A percentile compares a stretch with the other conserved stretches of the same genome.
Conservation (phyloP, 352 stramenopile genomes). For the Pythium dissimile region DNA sequence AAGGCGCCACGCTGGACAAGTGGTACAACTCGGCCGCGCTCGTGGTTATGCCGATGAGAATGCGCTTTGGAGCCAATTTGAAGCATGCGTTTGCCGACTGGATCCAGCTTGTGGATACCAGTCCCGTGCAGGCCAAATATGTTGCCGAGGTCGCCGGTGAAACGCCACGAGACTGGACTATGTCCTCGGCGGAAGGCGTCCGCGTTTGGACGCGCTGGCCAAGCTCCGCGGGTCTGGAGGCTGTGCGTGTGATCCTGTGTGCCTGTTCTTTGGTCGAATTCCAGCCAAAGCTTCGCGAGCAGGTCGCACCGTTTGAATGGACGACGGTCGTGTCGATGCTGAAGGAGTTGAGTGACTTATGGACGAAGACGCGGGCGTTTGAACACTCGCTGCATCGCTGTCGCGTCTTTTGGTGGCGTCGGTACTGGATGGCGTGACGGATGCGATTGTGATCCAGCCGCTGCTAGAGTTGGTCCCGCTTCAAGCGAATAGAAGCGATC, state of each 20-base stretch:
- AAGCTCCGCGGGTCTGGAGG: not conserved
- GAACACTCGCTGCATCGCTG: not conserved
- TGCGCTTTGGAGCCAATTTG: not conserved
- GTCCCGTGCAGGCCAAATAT: not conserved
- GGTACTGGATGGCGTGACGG: conserved; percentile 5
- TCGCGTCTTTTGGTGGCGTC: conserved; percentile 9
- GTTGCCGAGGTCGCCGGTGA: not conserved
- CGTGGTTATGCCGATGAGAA: conserved; percentile 4
- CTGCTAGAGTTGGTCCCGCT: too few relatives aligned
- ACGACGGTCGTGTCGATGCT: not conserved
- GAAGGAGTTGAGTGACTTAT: not conserved
- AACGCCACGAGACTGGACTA: not conserved
- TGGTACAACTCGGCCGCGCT: conserved; percentile 18
- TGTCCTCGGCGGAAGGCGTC: not conserved
- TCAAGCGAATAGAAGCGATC: too few relatives aligned
- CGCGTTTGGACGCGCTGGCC: not conserved
- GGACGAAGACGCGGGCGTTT: not conserved
- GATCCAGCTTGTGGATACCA: not conserved
- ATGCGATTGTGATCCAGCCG: not conserved
- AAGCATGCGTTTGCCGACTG: not conserved
- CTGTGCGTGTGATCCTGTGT: not conserved
- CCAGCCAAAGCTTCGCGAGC: not conserved
- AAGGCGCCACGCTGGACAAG: conserved; percentile 1
- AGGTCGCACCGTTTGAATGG: not conserved
- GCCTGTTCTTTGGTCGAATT: not conserved